Percentiles rank a stretch among this genome's conserved stretches.
These are phyloP conservation scores for Plectosphaerella cucumerina DNA, from an alignment of 2,329 filamentous ascomycete genomes.

Conservation along the genomic window DNA sequence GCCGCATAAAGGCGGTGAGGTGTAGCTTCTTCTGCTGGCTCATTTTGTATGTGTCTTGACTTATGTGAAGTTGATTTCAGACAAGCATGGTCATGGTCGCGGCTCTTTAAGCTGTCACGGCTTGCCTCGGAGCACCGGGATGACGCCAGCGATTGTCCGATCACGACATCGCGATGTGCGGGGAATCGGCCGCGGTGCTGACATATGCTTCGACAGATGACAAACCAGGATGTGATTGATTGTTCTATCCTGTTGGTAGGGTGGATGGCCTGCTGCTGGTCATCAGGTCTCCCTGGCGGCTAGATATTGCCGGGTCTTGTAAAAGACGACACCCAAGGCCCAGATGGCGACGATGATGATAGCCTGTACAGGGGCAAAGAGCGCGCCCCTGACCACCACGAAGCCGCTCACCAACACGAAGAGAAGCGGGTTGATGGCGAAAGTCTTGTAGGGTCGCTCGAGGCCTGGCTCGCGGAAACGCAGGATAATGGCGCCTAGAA, in stretches of 20 bases:
- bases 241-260: not conserved
- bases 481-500: constrained; percentile 53
- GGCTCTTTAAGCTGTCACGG: not conserved
- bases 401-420: constrained; percentile 57
- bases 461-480: constrained; percentile 52
- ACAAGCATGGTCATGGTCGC: not conserved
- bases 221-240: not conserved
- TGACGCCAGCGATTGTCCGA: not conserved
- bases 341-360: constrained; percentile 48
- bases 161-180: not conserved
- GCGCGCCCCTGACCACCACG: constrained; percentile 53
- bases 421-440: constrained; percentile 42
- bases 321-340: constrained; percentile 41
- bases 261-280: not conserved
- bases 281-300: not conserved
- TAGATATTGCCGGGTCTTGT: constrained; percentile 14
- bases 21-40: constrained; percentile 34
- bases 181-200: not conserved
- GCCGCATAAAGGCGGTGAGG: constrained; percentile 56
- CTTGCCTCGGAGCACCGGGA: not conserved
- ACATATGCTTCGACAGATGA: not conserved
- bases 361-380: constrained; percentile 53
- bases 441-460: constrained; percentile 51
- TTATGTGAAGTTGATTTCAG: not conserved
- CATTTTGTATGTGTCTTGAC: constrained; percentile 4